Percentiles rank a stretch among this genome's conserved stretches.
Evolutionary conservation across 1,139 yeast genomes (phyloP).

Genomic region (Yamadazyma trypodendri): DNA sequence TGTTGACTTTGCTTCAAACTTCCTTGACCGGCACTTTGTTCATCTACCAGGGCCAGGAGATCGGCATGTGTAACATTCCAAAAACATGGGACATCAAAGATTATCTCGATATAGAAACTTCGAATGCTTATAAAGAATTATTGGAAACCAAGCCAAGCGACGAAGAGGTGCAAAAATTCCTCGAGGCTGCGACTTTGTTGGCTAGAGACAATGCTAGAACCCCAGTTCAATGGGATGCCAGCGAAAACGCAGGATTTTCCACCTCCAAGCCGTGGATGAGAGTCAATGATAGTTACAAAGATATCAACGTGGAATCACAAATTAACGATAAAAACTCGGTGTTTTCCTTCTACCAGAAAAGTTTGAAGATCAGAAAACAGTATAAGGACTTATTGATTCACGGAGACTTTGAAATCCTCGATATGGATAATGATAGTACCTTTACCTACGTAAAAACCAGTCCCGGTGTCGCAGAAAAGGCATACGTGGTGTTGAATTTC

Average conservation of each 20-base stretch:
- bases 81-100: slow-evolving; percentile 47
- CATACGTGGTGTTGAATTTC: slow-evolving; percentile 49
- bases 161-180: slow-evolving; percentile 22
- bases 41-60: slow-evolving; percentile 62
- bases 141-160: slow-evolving; percentile 3
- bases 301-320: slow-evolving; percentile 50
- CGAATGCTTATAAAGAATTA: slow-evolving; percentile 35
- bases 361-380: slow-evolving; percentile 44
- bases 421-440: slow-evolving; percentile 19
- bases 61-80: slow-evolving; percentile 52
- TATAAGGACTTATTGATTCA: slow-evolving; percentile 44
- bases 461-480: slow-evolving; percentile 9
- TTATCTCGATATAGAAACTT: slow-evolving; percentile 50
- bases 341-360: slow-evolving; percentile 44
- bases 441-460: slow-evolving; percentile 13
- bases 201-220: slow-evolving; percentile 59
- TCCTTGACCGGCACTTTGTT: slow-evolving; percentile 56
- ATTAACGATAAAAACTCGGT: slow-evolving; percentile 47
- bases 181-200: slow-evolving; percentile 34
- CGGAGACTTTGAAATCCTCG: slow-evolving; percentile 47
- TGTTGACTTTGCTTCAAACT: slow-evolving; percentile 46
- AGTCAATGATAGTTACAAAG: slow-evolving; percentile 49
- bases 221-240: slow-evolving; percentile 58
- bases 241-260: slow-evolving; percentile 49
- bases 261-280: slow-evolving; percentile 55